Conservation (phyloP, 2,329 filamentous ascomycete genomes). For the Scytalidium sp. region DNA sequence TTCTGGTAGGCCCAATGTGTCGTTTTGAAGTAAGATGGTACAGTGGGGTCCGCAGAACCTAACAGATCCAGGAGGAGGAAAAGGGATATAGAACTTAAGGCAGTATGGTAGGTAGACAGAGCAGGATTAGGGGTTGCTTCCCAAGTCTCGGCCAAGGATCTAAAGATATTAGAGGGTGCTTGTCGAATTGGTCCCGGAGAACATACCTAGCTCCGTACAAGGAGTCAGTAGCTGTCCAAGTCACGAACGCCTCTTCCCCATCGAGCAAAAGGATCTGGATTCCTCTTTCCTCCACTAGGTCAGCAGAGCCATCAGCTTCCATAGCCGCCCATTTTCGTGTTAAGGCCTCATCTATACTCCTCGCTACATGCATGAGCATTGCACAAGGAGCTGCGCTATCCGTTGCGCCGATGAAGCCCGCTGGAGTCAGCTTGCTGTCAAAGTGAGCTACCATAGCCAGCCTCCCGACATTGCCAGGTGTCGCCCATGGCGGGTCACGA, state of each 20-base stretch:
- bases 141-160: slow-evolving; percentile 79
- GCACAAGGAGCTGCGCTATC: slow-evolving; percentile 95
- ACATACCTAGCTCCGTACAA: slow-evolving; percentile 79
- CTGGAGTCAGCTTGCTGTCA: slow-evolving; percentile 76
- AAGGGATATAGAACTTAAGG: slow-evolving; percentile 75
- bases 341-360: slow-evolving; percentile 75
- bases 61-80: slow-evolving; percentile 92
- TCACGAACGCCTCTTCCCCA: slow-evolving; percentile 86
- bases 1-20: slow-evolving; percentile 91
- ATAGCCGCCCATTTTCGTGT: slow-evolving; percentile 79
- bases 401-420: slow-evolving; percentile 88
- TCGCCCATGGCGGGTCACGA: slow-evolving; percentile 81
- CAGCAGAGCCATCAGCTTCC: slow-evolving; percentile 53
- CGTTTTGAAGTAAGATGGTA: slow-evolving; percentile 84
- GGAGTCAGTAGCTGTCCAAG: slow-evolving; percentile 79
- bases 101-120: slow-evolving; percentile 70
- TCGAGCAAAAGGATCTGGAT: slow-evolving; percentile 89
- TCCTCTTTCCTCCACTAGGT: slow-evolving; percentile 64
- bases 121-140: slow-evolving; percentile 66
- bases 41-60: slow-evolving; percentile 61
- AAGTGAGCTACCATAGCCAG: slow-evolving; percentile 92
- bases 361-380: slow-evolving; percentile 83
- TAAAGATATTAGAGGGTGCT: slow-evolving; percentile 26
- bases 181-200: not conserved
- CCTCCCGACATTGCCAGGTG: slow-evolving; percentile 70